phyloP scores from a whole-genome alignment of 345 rosid genomes.

The Murraya koenigii region DNA sequence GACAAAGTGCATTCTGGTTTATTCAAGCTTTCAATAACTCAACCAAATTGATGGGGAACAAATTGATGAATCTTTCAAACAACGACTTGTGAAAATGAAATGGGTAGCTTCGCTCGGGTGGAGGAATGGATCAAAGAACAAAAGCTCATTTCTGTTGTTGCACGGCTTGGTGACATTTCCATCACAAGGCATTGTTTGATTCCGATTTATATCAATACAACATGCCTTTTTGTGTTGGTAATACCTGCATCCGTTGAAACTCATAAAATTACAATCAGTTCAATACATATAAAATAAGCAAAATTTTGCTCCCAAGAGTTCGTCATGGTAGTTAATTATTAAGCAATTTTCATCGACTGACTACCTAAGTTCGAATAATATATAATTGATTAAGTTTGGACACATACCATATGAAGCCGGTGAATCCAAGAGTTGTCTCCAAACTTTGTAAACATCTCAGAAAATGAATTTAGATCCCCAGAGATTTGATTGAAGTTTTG shows the following conservation, averaged over 20 bases:
- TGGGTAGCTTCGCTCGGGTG: neutral
- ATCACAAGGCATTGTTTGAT: neutral
- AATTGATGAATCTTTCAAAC: neutral
- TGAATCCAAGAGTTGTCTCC: no score
- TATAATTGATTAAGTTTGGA: no score
- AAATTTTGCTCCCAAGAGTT: no score
- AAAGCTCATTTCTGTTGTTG: neutral
- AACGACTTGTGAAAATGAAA: neutral
- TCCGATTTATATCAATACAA: neutral
- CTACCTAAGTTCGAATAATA: no score
- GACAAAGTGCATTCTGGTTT: no score
- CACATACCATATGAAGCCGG: constrained; percentile 8
- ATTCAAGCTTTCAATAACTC: no score
- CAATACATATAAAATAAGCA: no score
- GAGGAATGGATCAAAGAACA: neutral
- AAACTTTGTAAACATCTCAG: no score
- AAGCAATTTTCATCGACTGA: neutral
- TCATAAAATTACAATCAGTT: neutral
- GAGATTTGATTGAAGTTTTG: no score
- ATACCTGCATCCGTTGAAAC: neutral
- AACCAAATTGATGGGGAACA: neutral
- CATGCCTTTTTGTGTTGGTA: neutral
- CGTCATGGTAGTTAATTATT: no score
- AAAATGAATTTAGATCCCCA: no score
- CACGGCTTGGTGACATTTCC: neutral